These are phyloP conservation scores for Psilocybe mexicana DNA, from an alignment of 1,284 basidiomycete species.

Conservation along the genomic window DNA sequence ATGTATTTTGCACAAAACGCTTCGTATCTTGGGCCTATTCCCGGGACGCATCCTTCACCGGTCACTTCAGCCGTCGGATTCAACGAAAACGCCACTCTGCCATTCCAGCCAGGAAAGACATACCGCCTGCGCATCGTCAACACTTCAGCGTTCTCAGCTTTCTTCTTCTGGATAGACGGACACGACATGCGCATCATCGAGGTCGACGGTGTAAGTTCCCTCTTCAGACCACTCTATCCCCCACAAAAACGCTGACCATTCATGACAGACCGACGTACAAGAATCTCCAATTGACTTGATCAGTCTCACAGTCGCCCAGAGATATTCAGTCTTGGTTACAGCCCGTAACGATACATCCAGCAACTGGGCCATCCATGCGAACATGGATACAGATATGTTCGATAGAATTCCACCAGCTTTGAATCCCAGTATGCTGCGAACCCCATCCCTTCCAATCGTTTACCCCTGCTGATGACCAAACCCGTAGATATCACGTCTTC, in stretches of 20 bases:
- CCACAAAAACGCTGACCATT: neutral
- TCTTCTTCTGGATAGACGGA: slow-evolving; percentile 89
- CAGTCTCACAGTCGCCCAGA: slow-evolving; percentile 82
- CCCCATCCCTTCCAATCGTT: slow-evolving; percentile 11
- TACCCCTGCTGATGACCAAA: neutral
- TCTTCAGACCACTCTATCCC: neutral
- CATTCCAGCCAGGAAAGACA: slow-evolving; percentile 81
- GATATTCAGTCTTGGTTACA: slow-evolving; percentile 91
- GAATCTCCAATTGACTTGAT: slow-evolving; percentile 72
- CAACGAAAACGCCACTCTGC: slow-evolving; percentile 85
- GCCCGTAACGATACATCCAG: slow-evolving; percentile 82
- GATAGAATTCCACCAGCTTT: slow-evolving; percentile 74
- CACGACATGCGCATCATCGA: slow-evolving; percentile 88
- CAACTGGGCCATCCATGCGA: slow-evolving; percentile 90
- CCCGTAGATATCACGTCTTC: slow-evolving; percentile 73
- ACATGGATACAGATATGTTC: slow-evolving; percentile 89
- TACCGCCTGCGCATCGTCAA: slow-evolving; percentile 82
- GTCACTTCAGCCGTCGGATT: slow-evolving; percentile 66
- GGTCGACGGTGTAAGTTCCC: slow-evolving; percentile 73
- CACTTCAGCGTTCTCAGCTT: slow-evolving; percentile 69
- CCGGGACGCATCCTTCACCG: slow-evolving; percentile 46
- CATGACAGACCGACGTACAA: slow-evolving; percentile 70
- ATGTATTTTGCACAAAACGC: slow-evolving; percentile 85
- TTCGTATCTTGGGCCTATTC: slow-evolving; percentile 64
- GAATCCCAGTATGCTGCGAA: slow-evolving; percentile 61